Evolutionary conservation across 2,329 filamentous ascomycete species (phyloP).

Genomic region (Aspergillus sp.): DNA sequence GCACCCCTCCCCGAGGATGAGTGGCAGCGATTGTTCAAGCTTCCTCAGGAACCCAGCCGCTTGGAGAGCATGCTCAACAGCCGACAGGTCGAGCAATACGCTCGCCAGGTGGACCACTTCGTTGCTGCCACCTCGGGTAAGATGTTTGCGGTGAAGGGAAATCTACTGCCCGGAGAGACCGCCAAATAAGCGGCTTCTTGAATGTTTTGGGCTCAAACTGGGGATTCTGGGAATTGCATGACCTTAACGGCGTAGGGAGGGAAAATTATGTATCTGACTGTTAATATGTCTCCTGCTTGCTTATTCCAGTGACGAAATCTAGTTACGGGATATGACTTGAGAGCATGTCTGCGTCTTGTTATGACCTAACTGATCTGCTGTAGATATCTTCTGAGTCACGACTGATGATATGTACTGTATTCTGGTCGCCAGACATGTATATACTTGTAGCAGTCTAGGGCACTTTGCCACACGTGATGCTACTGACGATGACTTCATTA

Average conservation of each 20-base stretch:
- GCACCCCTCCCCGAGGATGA: slow-evolving; percentile 87
- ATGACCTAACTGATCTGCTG: too few relatives aligned
- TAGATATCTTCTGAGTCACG: too few relatives aligned
- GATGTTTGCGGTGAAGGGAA: slow-evolving; percentile 92
- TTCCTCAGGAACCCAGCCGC: slow-evolving; percentile 88
- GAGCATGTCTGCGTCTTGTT: background rate
- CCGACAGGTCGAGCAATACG: slow-evolving; percentile 95
- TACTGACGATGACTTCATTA: slow-evolving; percentile 2
- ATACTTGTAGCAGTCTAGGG: slow-evolving; percentile 1
- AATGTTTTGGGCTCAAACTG: slow-evolving; percentile 19
- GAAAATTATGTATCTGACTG: slow-evolving; percentile 37
- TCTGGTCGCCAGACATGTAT: too few relatives aligned
- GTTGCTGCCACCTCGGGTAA: slow-evolving; percentile 87
- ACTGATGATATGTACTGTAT: too few relatives aligned
- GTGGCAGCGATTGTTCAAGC: slow-evolving; percentile 97
- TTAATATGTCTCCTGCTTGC: slow-evolving; percentile 33
- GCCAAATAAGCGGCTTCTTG: slow-evolving; percentile 26
- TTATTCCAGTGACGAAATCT: slow-evolving; percentile 28
- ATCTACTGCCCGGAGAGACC: slow-evolving; percentile 55
- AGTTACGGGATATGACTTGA: slow-evolving; percentile 17
- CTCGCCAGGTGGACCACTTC: slow-evolving; percentile 93
- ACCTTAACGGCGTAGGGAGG: slow-evolving; percentile 40
- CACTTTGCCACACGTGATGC: slow-evolving; percentile 4
- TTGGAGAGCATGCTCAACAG: slow-evolving; percentile 93
- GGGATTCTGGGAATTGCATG: slow-evolving; percentile 35